Percentiles rank a stretch among this genome's conserved stretches.
These are phyloP conservation scores for Aspergillus unguis DNA, from an alignment of 2,329 filamentous ascomycete genomes.

Conservation along the genomic window DNA sequence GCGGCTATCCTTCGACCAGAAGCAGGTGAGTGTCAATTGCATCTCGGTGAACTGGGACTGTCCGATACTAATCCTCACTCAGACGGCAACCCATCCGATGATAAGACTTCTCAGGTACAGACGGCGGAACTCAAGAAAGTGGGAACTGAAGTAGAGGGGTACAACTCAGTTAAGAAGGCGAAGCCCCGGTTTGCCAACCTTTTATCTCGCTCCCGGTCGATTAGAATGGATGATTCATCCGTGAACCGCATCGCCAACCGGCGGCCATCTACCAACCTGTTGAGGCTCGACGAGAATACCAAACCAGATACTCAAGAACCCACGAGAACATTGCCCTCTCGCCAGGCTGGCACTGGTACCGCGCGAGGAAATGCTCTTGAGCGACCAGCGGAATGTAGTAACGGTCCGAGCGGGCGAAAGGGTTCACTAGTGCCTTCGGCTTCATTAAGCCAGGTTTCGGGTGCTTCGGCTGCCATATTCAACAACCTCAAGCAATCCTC, in stretches of 20 bases:
- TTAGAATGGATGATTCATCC: constrained; percentile 42
- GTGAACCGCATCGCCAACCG: constrained; percentile 30
- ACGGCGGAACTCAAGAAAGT: constrained; percentile 24
- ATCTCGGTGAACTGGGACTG: not conserved
- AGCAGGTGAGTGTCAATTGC: constrained; percentile 21
- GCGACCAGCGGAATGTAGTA: constrained; percentile 44
- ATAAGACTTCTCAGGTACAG: constrained; percentile 24
- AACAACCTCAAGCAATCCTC: constrained; percentile 70
- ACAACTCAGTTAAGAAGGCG: constrained; percentile 35
- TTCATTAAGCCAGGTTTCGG: constrained; percentile 50
- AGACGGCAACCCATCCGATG: constrained; percentile 21
- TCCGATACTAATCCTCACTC: not conserved
- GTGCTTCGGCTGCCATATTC: constrained; percentile 62
- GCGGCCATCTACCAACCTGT: constrained; percentile 40
- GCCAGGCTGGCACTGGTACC: constrained; percentile 63
- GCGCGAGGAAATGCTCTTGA: constrained; percentile 72
- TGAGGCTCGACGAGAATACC: constrained; percentile 37
- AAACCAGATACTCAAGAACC: constrained; percentile 40
- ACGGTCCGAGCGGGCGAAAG: constrained; percentile 29
- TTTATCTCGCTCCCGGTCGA: constrained; percentile 44
- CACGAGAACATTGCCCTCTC: constrained; percentile 60
- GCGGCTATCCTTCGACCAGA: constrained; percentile 30
- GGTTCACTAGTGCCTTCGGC: constrained; percentile 43
- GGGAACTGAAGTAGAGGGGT: constrained; percentile 27
- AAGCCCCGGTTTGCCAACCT: constrained; percentile 47